A percentile compares a stretch with the other conserved stretches of the same genome.
Evolutionary conservation across 2,329 filamentous ascomycete species (phyloP).

Genomic region (Pseudogymnoascus sp.): DNA sequence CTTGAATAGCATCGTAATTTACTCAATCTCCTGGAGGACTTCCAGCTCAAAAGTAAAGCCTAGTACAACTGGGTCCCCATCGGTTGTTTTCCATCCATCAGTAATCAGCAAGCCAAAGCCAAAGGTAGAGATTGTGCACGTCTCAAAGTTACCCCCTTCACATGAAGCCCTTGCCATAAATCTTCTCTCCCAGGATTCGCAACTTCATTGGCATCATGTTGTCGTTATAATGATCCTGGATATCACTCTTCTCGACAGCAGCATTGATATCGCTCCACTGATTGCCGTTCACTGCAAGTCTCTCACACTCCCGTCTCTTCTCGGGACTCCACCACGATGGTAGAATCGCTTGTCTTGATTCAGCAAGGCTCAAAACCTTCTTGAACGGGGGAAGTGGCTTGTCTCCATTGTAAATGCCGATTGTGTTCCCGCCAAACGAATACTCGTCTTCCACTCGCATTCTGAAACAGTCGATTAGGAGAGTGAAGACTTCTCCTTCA

Average conservation of each 20-base stretch:
- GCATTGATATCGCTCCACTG: constrained; percentile 11
- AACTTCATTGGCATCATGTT: constrained; percentile 16
- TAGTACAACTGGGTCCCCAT: not conserved
- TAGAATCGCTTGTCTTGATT: constrained; percentile 12
- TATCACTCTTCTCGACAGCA: constrained; percentile 17
- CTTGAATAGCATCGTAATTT: not conserved
- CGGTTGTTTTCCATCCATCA: not conserved
- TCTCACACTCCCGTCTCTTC: constrained; percentile 15
- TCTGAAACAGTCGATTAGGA: constrained; percentile 18
- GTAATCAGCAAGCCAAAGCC: not conserved
- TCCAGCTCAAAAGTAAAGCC: not conserved
- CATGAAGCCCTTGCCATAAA: constrained; percentile 8
- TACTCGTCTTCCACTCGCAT: constrained; percentile 18
- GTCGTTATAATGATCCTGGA: constrained; percentile 15
- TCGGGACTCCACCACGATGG: constrained; percentile 14
- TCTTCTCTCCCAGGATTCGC: constrained; percentile 17
- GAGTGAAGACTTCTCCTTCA: constrained; percentile 13
- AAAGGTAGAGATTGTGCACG: not conserved
- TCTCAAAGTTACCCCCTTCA: not conserved
- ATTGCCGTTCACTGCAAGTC: constrained; percentile 2
- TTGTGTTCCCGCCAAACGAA: constrained; percentile 2
- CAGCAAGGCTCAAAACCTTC: constrained; percentile 16
- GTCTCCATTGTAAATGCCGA: constrained; percentile 12
- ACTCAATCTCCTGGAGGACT: not conserved
- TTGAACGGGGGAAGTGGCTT: constrained; percentile 14